A percentile compares a stretch with the other conserved stretches of the same genome.
These are phyloP conservation scores for Inonotus obliquus DNA, from an alignment of 1,284 basidiomycete species.

Conservation along the genomic window DNA sequence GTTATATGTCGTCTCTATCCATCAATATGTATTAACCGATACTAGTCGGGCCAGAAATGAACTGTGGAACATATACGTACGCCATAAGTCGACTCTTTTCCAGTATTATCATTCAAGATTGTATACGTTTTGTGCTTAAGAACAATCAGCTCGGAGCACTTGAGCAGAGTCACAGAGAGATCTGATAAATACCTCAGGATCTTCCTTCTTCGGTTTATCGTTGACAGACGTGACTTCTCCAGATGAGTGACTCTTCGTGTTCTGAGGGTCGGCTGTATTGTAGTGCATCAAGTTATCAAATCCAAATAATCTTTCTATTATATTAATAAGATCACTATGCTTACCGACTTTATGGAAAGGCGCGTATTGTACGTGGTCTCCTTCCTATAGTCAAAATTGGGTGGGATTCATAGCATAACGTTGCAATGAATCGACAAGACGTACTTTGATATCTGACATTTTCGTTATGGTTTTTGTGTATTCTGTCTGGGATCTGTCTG, in stretches of 20 bases:
- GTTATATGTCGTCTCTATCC: constrained; percentile 9
- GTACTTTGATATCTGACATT: constrained; percentile 12
- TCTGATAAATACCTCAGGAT: constrained; percentile 8
- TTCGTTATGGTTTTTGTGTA: neutral
- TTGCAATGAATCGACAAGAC: neutral
- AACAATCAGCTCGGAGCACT: no score
- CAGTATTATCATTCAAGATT: constrained; percentile 15
- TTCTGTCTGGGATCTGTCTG: no score
- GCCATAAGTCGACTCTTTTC: constrained; percentile 17
- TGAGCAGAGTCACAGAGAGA: no score
- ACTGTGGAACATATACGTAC: no score
- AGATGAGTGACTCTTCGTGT: constrained; percentile 8
- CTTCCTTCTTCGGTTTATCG: constrained; percentile 11
- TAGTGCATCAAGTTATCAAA: neutral
- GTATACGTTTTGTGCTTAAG: constrained; percentile 17
- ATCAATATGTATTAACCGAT: no score
- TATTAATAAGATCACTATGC: neutral
- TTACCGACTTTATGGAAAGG: constrained; percentile 11
- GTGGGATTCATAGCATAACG: neutral
- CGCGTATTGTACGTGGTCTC: constrained; percentile 12
- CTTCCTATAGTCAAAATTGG: constrained; percentile 4
- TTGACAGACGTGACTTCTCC: constrained; percentile 13
- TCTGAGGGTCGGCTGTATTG: constrained; percentile 13
- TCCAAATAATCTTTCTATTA: neutral
- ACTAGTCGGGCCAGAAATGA: no score